phyloP scores from a whole-genome alignment of 768 basidiomycete genomes.

The Hysterangium stoloniferum region DNA sequence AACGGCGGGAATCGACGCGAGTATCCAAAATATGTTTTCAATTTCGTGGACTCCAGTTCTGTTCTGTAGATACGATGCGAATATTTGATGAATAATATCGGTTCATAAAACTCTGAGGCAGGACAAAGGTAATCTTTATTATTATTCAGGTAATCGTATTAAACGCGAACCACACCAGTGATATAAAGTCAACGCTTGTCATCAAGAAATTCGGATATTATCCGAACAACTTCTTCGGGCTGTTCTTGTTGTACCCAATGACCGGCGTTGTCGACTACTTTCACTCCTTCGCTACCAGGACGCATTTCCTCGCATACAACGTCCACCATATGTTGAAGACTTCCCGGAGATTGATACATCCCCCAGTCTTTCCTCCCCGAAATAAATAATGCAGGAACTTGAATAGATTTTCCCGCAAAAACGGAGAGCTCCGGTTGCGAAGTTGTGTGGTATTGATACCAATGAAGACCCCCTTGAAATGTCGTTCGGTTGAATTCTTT shows the following conservation, averaged over 20 bases:
- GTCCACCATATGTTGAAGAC: constrained; percentile 36
- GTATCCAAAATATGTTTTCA: no score
- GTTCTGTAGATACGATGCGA: no score
- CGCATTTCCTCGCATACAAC: constrained; percentile 25
- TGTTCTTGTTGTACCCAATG: constrained; percentile 61
- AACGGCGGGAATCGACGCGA: no score
- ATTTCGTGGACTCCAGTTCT: no score
- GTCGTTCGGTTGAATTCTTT: constrained; percentile 43
- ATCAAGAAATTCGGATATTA: constrained; percentile 35
- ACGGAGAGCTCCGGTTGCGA: constrained; percentile 34
- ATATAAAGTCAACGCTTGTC: not conserved
- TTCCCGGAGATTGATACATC: constrained; percentile 45
- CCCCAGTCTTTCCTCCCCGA: constrained; percentile 55
- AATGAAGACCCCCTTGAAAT: constrained; percentile 57
- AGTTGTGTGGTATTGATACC: constrained; percentile 38
- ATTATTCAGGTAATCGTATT: no score
- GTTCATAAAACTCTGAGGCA: no score
- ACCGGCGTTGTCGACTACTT: constrained; percentile 48
- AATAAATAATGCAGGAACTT: constrained; percentile 50
- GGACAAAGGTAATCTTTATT: no score
- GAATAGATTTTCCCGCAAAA: constrained; percentile 39
- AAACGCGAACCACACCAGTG: no score
- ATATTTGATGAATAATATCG: no score
- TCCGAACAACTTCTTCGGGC: constrained; percentile 35
- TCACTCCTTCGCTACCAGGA: constrained; percentile 31